Evolutionary conservation across 805 yeast genomes (phyloP).

Genomic region (Wickerhamiella australiensis): DNA sequence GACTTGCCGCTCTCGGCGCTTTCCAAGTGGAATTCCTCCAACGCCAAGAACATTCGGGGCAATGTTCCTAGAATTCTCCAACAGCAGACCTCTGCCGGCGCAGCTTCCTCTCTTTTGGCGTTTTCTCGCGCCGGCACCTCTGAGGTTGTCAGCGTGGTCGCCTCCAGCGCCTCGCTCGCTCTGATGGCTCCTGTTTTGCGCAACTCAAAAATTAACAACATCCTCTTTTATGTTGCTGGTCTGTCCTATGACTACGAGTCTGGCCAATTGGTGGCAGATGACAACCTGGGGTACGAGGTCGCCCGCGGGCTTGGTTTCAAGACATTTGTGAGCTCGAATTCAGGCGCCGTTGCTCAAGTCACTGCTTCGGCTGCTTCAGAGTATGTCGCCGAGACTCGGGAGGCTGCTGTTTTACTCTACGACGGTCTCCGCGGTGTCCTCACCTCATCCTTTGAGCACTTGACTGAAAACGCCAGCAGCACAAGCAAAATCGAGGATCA

Average conservation of each 20-base stretch:
- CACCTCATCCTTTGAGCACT: conserved; percentile 28
- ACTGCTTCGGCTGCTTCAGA: conserved; percentile 38
- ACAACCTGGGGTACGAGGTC: conserved; percentile 44
- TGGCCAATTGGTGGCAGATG: conserved; percentile 49
- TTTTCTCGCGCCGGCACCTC: conserved; percentile 32
- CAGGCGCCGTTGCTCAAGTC: conserved; percentile 52
- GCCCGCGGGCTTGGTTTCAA: conserved; percentile 49
- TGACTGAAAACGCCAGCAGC: conserved; percentile 20
- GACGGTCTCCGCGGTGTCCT: conserved; percentile 64
- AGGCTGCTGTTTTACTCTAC: conserved; percentile 60
- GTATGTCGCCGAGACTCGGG: conserved; percentile 40
- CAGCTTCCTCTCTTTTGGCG: conserved; percentile 68
- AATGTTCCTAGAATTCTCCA: conserved; percentile 48
- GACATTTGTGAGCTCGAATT: conserved; percentile 58
- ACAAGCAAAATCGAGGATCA: conserved; percentile 41
- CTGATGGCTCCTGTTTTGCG: conserved; percentile 50
- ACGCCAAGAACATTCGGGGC: conserved; percentile 41
- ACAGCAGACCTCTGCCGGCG: conserved; percentile 67
- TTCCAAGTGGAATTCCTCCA: conserved; percentile 45
- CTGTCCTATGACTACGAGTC: conserved; percentile 50
- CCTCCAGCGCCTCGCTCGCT: conserved; percentile 56
- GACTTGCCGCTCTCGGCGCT: conserved; percentile 52
- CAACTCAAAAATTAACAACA: conserved; percentile 13
- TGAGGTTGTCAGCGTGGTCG: conserved; percentile 35
- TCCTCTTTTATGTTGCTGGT: conserved; percentile 60